Percentiles rank a stretch among this genome's conserved stretches.
These are phyloP conservation scores for Fusarium chlamydosporum DNA, from an alignment of 2,329 filamentous ascomycete genomes.

Conservation along the genomic window DNA sequence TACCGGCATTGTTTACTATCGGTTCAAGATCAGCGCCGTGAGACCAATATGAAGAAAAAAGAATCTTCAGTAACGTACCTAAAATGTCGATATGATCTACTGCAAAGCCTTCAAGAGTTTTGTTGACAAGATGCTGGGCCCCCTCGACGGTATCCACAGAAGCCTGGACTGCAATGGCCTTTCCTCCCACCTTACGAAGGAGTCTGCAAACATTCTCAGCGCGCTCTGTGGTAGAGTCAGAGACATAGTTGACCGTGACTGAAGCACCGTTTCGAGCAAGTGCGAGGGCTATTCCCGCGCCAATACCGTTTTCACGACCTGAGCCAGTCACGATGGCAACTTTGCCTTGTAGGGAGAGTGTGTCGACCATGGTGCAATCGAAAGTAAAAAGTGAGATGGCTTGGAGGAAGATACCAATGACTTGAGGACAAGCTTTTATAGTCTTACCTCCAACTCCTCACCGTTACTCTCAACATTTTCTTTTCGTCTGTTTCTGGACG, in stretches of 20 bases:
- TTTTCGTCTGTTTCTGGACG: neutral
- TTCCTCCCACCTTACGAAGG: constrained; percentile 51
- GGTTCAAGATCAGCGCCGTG: neutral
- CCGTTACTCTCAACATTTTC: too few species aligned
- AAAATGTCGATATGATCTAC: constrained; percentile 59
- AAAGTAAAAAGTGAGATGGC: rapidly evolving
- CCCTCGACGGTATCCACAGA: constrained; percentile 54
- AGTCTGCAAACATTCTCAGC: constrained; percentile 53
- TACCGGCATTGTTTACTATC: constrained; percentile 58
- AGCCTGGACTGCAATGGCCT: constrained; percentile 54
- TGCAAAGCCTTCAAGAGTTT: constrained; percentile 55
- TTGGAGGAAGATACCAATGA: too few species aligned
- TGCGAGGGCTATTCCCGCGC: constrained; percentile 58
- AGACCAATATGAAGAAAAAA: too few species aligned
- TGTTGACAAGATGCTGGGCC: constrained; percentile 52
- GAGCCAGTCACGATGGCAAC: constrained; percentile 63
- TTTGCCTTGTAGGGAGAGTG: constrained; percentile 58
- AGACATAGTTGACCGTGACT: constrained; percentile 59
- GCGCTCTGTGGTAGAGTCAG: constrained; percentile 50
- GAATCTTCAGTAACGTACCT: constrained; percentile 43
- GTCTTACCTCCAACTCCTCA: too few species aligned
- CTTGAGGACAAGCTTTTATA: neutral
- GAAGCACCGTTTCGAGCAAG: constrained; percentile 60
- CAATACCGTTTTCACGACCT: constrained; percentile 60
- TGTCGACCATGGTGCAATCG: constrained; percentile 45